Evolutionary conservation across 257 asterid genomes (phyloP), one percentile per base, ranked within the genome.

Genomic region (Solanum appendiculatum): DNA sequence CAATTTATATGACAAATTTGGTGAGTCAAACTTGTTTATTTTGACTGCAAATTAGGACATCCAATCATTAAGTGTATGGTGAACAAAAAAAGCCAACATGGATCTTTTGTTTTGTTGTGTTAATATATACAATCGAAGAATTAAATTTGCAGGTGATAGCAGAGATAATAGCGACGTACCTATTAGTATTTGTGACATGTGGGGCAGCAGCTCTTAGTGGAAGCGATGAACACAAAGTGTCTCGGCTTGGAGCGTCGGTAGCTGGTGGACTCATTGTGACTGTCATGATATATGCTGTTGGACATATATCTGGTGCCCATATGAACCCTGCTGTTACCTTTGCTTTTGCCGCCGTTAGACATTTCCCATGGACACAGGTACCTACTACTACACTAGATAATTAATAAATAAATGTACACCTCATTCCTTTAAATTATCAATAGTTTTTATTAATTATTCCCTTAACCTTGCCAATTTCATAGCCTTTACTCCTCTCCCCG

Each of bases 311-410:
- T 37, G 98, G 98, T 44, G 99, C 99, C 4, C 99, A 96, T 86
- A 96, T 94, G 98, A 96, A 96, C 85, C 98, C 99, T 7, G 99
- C 98, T 37, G 98, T 96, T 36, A 95, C 99, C 85, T 85, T 94
- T 0, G 98, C 98, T 51, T 95, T 96, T 56, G 98, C 98, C 14
- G 94, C 95, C 87, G 94, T 89, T 54, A 89, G 95, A 88, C 97
- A 92, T 86, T 95, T 95, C 64, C 99, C 98, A 0, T 95, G 98
- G 98, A 92, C 90, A 85, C 99, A 93, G 98, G 98, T 54, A 48
- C 58, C n/a, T n/a, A n/a, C n/a, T n/a, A n/a, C n/a, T n/a, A n/a
- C n/a, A n/a, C n/a, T n/a, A n/a, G n/a, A n/a, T n/a, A n/a, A n/a
- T n/a, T n/a, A n/a, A n/a, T n/a, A n/a, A n/a, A n/a, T n/a, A n/a